These are phyloP conservation scores for Podaxis rugospora DNA, from an alignment of 768 basidiomycete genomes.

Conservation along the genomic window DNA sequence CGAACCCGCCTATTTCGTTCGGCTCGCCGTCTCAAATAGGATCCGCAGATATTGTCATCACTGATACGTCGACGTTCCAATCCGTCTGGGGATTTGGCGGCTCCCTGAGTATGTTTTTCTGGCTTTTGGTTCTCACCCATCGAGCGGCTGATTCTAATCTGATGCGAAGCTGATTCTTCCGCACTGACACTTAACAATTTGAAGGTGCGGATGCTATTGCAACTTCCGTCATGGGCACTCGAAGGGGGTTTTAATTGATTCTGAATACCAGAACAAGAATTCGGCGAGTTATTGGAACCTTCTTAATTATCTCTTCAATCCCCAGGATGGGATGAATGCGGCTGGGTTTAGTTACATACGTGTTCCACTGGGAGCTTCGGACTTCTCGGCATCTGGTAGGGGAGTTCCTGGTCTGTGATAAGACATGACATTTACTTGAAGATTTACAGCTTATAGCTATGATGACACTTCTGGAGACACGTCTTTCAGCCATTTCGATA, in stretches of 20 bases:
- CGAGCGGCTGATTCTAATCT: neutral
- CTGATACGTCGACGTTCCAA: slow-evolving; percentile 50
- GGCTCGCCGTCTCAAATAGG: slow-evolving; percentile 43
- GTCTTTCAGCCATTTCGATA: slow-evolving; percentile 47
- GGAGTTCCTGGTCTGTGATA: slow-evolving; percentile 10
- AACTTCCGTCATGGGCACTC: neutral
- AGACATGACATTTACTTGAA: neutral
- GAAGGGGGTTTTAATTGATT: neutral
- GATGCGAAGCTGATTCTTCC: slow-evolving; percentile 58
- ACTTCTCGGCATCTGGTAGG: slow-evolving; percentile 55
- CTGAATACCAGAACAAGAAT: slow-evolving; percentile 35
- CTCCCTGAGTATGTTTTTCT: slow-evolving; percentile 41
- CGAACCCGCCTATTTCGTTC: slow-evolving; percentile 45
- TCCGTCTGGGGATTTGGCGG: slow-evolving; percentile 62
- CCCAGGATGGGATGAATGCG: slow-evolving; percentile 52
- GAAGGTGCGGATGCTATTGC: slow-evolving; percentile 38
- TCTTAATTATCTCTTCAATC: slow-evolving; percentile 55
- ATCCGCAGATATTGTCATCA: slow-evolving; percentile 52
- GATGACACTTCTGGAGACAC: slow-evolving; percentile 57
- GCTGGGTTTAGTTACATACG: slow-evolving; percentile 66
- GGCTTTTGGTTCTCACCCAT: neutral
- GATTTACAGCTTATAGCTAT: slow-evolving; percentile 49
- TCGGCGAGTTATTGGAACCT: slow-evolving; percentile 49
- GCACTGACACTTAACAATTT: slow-evolving; percentile 52
- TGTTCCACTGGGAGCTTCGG: slow-evolving; percentile 63